Evolutionary conservation across 2,329 filamentous ascomycete species (phyloP), one percentile per base, ranked within the genome.

Genomic region (Claviceps humidiphila): DNA sequence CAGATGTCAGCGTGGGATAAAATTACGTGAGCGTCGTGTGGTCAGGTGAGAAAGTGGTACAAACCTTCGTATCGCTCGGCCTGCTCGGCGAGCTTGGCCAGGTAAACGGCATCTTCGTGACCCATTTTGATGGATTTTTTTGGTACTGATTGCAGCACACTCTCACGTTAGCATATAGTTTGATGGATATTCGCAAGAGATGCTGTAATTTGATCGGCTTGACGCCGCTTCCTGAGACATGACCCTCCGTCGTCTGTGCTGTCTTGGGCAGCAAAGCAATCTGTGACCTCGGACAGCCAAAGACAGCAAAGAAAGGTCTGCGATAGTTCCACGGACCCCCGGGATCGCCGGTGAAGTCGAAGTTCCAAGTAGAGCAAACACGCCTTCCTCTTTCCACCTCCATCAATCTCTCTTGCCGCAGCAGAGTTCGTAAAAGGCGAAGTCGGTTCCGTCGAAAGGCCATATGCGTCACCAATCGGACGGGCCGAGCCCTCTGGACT

Each of bases 31-130:
- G 5, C 42, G n/a, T 26, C 11, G 5, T 14, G 8, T 14, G 17
- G 26, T 14, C 38, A 11, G n/a, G 22, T 49, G 43, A 20, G 30
- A 51, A n/a, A 13, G 14, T 41, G 44, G 56, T 51, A 74, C 80
- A 67, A 77, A 97, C 93, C 93, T 81, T 98, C 93, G 77, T 98
- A 98, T 73, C 93, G 91, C 85, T 98, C 93, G 74, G 93, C 93
- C 84, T 98, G 93, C 85, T 98, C 93, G 71, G 93, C 93, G 74
- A 98, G 87, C 89, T 97, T 97, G 77, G 93, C 93, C 73, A 97
- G 86, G 76, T 97, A 97, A 70, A 98, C 93, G 68, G 90, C 91
- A 78, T 97, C 90, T 82, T 97, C 91, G 81, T 95, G 89, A 83
- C 87, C 89, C 91, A 97, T 97, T 78, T 78, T 90, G 79, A 51